A percentile compares a stretch with the other conserved stretches of the same genome.
Conservation (phyloP, 2,329 filamentous ascomycete genomes). For the Trichophyton verrucosum region DNA sequence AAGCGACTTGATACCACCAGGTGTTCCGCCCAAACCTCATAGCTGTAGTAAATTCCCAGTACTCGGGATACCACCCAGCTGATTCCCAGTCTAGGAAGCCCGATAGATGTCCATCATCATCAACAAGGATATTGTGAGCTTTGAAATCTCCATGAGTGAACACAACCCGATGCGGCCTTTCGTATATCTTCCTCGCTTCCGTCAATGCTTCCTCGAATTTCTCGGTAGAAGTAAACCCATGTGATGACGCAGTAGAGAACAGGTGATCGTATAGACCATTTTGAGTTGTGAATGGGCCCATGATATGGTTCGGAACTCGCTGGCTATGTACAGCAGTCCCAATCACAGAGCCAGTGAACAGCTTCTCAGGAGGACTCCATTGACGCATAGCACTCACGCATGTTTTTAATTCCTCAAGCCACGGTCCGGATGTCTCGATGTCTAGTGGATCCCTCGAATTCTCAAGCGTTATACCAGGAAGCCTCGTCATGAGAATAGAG, state of each 20-base stretch:
- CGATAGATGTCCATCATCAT: conserved; percentile 16
- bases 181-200: conserved; percentile 14
- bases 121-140: conserved; percentile 17
- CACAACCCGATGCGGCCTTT: conserved; percentile 15
- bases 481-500: conserved; percentile 24
- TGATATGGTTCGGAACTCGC: neutral
- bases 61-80: conserved; percentile 9
- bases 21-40: conserved; percentile 15
- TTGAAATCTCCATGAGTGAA: conserved; percentile 19
- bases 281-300: neutral
- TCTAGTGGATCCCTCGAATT: conserved; percentile 20
- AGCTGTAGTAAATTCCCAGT: conserved; percentile 17
- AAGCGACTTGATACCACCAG: conserved; percentile 17
- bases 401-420: conserved; percentile 24
- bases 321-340: neutral
- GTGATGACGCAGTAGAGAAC: conserved; percentile 17
- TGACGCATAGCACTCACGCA: conserved; percentile 26
- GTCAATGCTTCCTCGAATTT: conserved; percentile 19
- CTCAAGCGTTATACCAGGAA: conserved; percentile 15
- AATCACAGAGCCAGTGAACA: conserved; percentile 18
- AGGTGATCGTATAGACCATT: conserved; percentile 22
- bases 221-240: conserved; percentile 19
- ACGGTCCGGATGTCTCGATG: conserved; percentile 11
- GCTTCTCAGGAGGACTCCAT: conserved; percentile 24
- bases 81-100: conserved; percentile 20